A percentile compares a stretch with the other conserved stretches of the same genome.
Evolutionary conservation across 345 rosid species (phyloP).

Genomic region (Balakata baccata): DNA sequence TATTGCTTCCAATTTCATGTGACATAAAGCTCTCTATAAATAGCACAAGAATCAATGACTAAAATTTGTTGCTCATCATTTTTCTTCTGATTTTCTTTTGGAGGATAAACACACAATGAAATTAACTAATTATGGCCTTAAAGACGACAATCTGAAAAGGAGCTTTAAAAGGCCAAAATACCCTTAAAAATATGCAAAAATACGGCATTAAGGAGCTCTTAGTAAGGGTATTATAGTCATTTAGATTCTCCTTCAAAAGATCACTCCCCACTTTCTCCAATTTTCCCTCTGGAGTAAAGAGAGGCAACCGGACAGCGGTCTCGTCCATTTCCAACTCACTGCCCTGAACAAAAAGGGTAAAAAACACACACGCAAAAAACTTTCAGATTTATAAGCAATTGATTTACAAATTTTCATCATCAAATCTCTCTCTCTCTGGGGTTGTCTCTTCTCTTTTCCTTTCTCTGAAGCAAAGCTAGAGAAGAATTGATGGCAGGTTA

Average conservation of each 20-base stretch:
- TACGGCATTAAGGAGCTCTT: too few species aligned
- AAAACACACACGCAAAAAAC: not conserved
- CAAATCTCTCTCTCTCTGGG: constrained; percentile 11
- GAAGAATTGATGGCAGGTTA: constrained; percentile 65
- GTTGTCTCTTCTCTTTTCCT: not conserved
- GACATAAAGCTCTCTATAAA: not conserved
- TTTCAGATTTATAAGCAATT: not conserved
- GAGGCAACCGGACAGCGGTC: constrained; percentile 24
- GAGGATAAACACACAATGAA: not conserved
- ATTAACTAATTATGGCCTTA: not conserved
- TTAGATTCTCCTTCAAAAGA: not conserved
- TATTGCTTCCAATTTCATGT: not conserved
- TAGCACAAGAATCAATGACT: not conserved
- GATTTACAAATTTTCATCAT: not conserved
- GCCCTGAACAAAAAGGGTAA: not conserved
- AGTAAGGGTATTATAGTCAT: not conserved
- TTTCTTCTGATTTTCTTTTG: not conserved
- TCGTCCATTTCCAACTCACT: constrained; percentile 22
- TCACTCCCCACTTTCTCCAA: not conserved
- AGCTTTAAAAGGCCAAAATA: not conserved
- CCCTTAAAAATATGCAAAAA: not conserved
- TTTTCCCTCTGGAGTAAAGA: constrained; percentile 20
- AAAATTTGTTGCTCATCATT: not conserved
- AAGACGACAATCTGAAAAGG: not conserved
- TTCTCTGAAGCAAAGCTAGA: constrained; percentile 16